These are phyloP conservation scores for Colletotrichum abscissum DNA, from an alignment of 2,329 filamentous ascomycete genomes.

Conservation along the genomic window DNA sequence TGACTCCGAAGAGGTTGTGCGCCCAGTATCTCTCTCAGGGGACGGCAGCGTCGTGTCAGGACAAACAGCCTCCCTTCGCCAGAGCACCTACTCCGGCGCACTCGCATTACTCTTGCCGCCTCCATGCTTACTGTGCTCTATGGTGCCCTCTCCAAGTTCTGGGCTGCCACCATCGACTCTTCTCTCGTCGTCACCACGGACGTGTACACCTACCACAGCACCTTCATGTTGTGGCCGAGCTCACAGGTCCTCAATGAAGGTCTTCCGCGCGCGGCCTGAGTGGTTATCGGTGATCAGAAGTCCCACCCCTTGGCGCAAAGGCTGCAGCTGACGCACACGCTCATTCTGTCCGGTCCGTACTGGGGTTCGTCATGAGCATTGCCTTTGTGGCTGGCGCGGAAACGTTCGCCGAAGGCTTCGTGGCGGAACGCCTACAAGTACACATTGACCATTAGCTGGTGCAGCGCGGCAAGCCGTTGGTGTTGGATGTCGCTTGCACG, in stretches of 20 bases:
- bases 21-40: too few relatives aligned
- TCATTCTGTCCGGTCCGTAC: slow-evolving; percentile 69
- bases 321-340: slow-evolving; percentile 70
- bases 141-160: slow-evolving; percentile 74
- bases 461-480: too few relatives aligned
- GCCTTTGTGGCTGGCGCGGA: slow-evolving; percentile 64
- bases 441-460: too few relatives aligned
- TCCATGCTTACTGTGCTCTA: slow-evolving; percentile 77
- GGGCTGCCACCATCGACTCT: slow-evolving; percentile 75
- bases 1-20: too few relatives aligned
- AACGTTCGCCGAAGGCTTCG: slow-evolving; percentile 69
- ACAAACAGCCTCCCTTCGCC: too few relatives aligned
- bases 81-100: slow-evolving; percentile 56
- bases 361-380: too few relatives aligned
- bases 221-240: too few relatives aligned
- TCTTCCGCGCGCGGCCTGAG: slow-evolving; percentile 75
- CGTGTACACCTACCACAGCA: slow-evolving; percentile 75
- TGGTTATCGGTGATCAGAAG: slow-evolving; percentile 74
- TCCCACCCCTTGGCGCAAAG: slow-evolving; percentile 63
- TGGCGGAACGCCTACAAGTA: too few relatives aligned
- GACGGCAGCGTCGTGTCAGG: too few relatives aligned
- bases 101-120: slow-evolving; percentile 71
- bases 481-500: too few relatives aligned
- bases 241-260: slow-evolving; percentile 81
- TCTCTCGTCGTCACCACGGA: slow-evolving; percentile 73